Conservation (phyloP, 1,284 basidiomycete species). For the Rhodotorula sp. region DNA sequence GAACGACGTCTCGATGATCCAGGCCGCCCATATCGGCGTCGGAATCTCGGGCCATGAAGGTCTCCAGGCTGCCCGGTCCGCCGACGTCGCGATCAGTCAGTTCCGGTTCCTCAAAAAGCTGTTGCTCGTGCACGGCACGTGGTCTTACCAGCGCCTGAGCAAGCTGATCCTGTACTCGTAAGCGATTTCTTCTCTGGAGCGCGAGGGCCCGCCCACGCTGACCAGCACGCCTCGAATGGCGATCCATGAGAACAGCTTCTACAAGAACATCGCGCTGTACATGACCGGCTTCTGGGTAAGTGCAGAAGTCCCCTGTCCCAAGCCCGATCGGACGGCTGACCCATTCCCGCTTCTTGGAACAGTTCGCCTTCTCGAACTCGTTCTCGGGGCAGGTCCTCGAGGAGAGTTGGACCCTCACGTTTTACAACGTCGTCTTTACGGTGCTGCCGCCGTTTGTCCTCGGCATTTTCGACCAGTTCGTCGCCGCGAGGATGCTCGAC, state of each 20-base stretch:
- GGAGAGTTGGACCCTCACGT: constrained; percentile 93
- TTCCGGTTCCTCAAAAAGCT: constrained; percentile 97
- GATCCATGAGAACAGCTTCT: constrained; percentile 43
- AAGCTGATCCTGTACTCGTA: constrained; percentile 74
- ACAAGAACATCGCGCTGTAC: constrained; percentile 86
- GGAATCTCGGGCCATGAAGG: constrained; percentile 99
- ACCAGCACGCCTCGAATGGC: too few species aligned
- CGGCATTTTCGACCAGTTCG: constrained; percentile 81
- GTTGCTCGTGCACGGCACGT: constrained; percentile 92
- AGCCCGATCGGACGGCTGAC: too few species aligned
- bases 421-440: constrained; percentile 70
- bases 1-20: constrained; percentile 63
- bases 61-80: constrained; percentile 92
- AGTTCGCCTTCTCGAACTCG: constrained; percentile 98
- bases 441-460: constrained; percentile 95
- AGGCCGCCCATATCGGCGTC: constrained; percentile 76
- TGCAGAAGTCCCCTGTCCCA: background rate
- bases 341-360: background rate
- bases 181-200: background rate
- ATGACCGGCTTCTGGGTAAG: constrained; percentile 62
- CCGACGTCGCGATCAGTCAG: constrained; percentile 96
- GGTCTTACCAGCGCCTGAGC: constrained; percentile 93
- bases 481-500: constrained; percentile 92
- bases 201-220: background rate
- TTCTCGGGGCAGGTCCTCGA: constrained; percentile 98